Evolutionary conservation across 495 filamentous ascomycete genomes (phyloP).

Genomic region (Amorphotheca resinae): DNA sequence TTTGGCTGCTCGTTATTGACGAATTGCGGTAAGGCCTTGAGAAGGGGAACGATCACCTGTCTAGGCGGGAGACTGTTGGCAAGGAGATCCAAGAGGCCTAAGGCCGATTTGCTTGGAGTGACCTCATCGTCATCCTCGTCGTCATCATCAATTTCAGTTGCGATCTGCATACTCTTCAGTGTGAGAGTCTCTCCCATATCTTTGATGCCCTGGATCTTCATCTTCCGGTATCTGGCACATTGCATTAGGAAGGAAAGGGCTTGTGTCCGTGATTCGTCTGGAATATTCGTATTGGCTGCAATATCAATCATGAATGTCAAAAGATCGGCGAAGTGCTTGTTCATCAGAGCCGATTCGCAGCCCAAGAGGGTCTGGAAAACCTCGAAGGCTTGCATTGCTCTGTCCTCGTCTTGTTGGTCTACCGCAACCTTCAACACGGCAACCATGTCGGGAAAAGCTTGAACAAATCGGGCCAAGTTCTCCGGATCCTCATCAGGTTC

Average conservation of each 20-base stretch:
- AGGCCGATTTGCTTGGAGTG: slow-evolving; percentile 75
- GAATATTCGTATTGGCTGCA: slow-evolving; percentile 55
- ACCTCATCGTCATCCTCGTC: slow-evolving; percentile 92
- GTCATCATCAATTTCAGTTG: slow-evolving; percentile 64
- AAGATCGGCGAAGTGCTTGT: slow-evolving; percentile 77
- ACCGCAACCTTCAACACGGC: slow-evolving; percentile 74
- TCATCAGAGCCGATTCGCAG: slow-evolving; percentile 75
- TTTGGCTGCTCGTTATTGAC: slow-evolving; percentile 59
- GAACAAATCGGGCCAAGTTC: slow-evolving; percentile 59
- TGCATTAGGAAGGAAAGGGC: slow-evolving; percentile 90
- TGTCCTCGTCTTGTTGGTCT: slow-evolving; percentile 67
- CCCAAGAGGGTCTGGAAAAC: slow-evolving; percentile 94
- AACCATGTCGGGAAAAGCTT: slow-evolving; percentile 78
- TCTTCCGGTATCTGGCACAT: slow-evolving; percentile 76
- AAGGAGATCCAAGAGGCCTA: slow-evolving; percentile 80
- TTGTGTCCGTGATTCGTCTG: slow-evolving; percentile 78
- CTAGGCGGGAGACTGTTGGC: slow-evolving; percentile 78
- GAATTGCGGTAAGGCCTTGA: slow-evolving; percentile 72
- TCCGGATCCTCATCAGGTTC: slow-evolving; percentile 72
- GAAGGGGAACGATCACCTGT: slow-evolving; percentile 86
- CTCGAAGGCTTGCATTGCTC: slow-evolving; percentile 80
- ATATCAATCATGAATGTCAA: slow-evolving; percentile 91
- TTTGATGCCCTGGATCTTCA: slow-evolving; percentile 82
- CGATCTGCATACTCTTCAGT: slow-evolving; percentile 69
- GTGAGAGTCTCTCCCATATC: slow-evolving; percentile 75